Base-by-base conservation (phyloP, 139 green algal species). In the Spirogloea muscicola region DNA sequence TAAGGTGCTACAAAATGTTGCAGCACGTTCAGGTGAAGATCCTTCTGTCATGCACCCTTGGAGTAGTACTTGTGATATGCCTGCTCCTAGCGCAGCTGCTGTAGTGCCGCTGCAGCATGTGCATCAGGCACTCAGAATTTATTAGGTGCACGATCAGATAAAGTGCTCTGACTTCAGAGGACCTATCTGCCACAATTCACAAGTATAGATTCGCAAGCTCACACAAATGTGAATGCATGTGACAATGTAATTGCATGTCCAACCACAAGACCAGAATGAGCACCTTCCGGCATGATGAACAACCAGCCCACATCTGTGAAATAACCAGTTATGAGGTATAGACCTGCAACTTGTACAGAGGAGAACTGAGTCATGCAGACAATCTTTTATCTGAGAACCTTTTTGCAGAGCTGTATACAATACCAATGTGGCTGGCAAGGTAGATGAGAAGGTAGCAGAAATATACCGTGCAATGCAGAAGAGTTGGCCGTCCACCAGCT, bases 241-340 rank as follows among this genome's bases (percentile, higher is more conserved):
- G 10, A 64, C 13, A 9, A 16, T 29, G 59, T 3, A 9, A 25
- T 51, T 51, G 43, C 10, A 51, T 51, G 13, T 51, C 10, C 10
- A 51, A 13, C 13, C 5, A 43, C 33, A 42, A 36, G 5, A 36
- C 5, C 6, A 18, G 27, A 33, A 58, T 6, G 27, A 38, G 59
- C 42, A 68, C 59, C 59, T 68, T 3, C 67, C 67, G 4, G 34
- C 67, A 33, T 76, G 67, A 10, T 76, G 67, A 4, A 76, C 27
- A 31, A 42, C 49, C 3, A 40, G 33, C n/a, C 37, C 4, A 31
- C 67, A 76, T 25, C 44, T 25, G 27, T 48, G 67, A 37, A 76
- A 49, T 29, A 76, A 49, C 67, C 37, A 60, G 29, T 72, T n/a
- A 31, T 76, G 44, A 9, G 67, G 13, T 3, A 76, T n/a, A 38